phyloP scores from a whole-genome alignment of 169 alveolate genomes.

The Theileria luwenshuni region DNA sequence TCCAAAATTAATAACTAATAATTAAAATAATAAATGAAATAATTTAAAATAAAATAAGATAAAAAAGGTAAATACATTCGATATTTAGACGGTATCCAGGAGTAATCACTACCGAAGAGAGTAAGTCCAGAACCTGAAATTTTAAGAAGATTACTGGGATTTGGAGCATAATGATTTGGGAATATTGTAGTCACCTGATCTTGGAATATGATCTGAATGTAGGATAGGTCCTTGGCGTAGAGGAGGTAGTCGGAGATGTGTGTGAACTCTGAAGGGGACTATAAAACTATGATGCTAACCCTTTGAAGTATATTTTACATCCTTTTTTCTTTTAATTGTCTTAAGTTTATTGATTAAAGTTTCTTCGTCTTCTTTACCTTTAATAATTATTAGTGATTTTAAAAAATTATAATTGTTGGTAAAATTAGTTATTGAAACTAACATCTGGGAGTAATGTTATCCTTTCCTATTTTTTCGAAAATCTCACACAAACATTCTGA shows the following conservation, averaged over 20 bases:
- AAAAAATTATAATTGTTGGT: not conserved
- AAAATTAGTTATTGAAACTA: not conserved
- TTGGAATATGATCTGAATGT: slow-evolving; percentile 6
- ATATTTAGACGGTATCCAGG: slow-evolving; percentile 40
- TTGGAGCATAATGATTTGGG: not conserved
- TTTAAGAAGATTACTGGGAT: not conserved
- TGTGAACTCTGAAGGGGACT: slow-evolving; percentile 36
- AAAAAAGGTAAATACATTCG: slow-evolving; percentile 62
- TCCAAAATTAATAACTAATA: no score
- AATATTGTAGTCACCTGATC: slow-evolving; percentile 13
- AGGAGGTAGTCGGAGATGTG: slow-evolving; percentile 55
- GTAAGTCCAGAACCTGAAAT: not conserved
- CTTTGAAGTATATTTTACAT: slow-evolving; percentile 24
- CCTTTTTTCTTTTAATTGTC: slow-evolving; percentile 31
- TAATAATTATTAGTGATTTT: not conserved
- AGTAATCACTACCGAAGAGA: slow-evolving; percentile 17
- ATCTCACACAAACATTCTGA: slow-evolving; percentile 50
- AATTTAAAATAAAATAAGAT: no score
- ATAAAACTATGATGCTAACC: not conserved
- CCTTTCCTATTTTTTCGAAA: slow-evolving; percentile 40
- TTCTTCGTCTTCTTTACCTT: slow-evolving; percentile 28
- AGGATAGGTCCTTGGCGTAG: slow-evolving; percentile 60
- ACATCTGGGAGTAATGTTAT: slow-evolving; percentile 46
- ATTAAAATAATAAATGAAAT: no score
- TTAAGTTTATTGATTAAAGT: slow-evolving; percentile 32